Base-by-base conservation (phyloP, 208 protist genomes). In the Hexamita inflata region DNA sequence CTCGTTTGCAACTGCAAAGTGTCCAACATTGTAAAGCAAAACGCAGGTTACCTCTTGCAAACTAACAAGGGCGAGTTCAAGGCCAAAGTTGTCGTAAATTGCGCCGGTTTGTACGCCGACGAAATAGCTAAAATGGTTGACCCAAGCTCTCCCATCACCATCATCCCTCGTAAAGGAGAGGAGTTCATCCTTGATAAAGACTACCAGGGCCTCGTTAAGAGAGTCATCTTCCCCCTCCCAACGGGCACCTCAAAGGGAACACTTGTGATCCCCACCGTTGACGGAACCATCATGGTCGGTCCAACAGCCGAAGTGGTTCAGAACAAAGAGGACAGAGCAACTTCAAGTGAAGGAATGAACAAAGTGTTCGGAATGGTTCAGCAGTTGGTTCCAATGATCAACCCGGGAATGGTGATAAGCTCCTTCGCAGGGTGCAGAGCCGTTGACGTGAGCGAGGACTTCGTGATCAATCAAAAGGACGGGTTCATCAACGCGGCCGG, bases 181-280 rank as follows among this genome's bases (percentile, higher is more conserved):
- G 53, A 73, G 28, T 79, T 65, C 59, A 4, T 79, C 1, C 35
- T 79, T 24, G 76, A 79, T 32, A 79, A 61, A 32, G 57, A 58
- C 40, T 59, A 58, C 11, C 2, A 73, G 39, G 61, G 30, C 40
- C 30, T 79, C 24, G 30, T 64, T 4, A 53, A 57, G 7, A n/a
- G 35, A 34, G 45, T 79, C 30, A 79, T 79, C 34, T 79, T 79
- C 64, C 34, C 74, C 57, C 29, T 58, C 41, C 15, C 29, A 32
- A 34, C 45, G 59, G 15, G 35, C 2, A 29, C 32, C 29, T 66
- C 76, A 26, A 79, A 79, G 49, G 76, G 76, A 30, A 74, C 64
- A n/a, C 45, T 79, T 2, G 38, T 79, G 35, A 74, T 79, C 24
- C 76, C 76, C 29, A 79, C 76, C 9, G 76, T 79, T 42, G 76